Evolutionary conservation across 768 basidiomycete genomes (phyloP).

Genomic region (Pleurotus platypus): DNA sequence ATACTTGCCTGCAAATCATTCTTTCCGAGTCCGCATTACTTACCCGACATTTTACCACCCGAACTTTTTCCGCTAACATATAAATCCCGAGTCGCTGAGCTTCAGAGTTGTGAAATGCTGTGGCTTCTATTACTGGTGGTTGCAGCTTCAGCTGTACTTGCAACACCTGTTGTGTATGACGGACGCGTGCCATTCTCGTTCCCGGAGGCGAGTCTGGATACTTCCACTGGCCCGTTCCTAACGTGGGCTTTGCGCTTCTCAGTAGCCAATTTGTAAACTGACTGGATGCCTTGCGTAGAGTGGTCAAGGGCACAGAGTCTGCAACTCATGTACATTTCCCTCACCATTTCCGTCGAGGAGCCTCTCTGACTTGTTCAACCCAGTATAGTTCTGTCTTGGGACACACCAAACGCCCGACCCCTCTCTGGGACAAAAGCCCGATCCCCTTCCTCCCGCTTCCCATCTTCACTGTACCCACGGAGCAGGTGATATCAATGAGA

Average conservation of each 20-base stretch:
- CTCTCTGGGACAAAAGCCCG: too few relatives aligned
- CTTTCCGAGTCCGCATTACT: neutral
- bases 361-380: neutral
- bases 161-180: slow-evolving; percentile 40
- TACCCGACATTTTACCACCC: neutral
- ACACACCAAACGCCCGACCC: too few relatives aligned
- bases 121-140: neutral
- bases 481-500: slow-evolving; percentile 45
- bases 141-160: neutral
- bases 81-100: too few relatives aligned
- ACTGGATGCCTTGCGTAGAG: slow-evolving; percentile 26
- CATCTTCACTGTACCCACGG: slow-evolving; percentile 19
- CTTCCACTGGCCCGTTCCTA: slow-evolving; percentile 46
- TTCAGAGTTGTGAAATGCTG: neutral
- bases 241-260: slow-evolving; percentile 35
- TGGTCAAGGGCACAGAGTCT: slow-evolving; percentile 49
- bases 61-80: too few relatives aligned
- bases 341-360: neutral
- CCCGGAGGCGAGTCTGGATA: slow-evolving; percentile 38
- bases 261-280: neutral
- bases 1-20: neutral
- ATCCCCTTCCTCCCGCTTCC: slow-evolving; percentile 17
- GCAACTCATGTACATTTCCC: slow-evolving; percentile 37
- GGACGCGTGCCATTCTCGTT: slow-evolving; percentile 46
- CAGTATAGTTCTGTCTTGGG: too few relatives aligned